Base-by-base conservation (phyloP, 2,329 filamentous ascomycete species). In the Colletotrichum sublineola region DNA sequence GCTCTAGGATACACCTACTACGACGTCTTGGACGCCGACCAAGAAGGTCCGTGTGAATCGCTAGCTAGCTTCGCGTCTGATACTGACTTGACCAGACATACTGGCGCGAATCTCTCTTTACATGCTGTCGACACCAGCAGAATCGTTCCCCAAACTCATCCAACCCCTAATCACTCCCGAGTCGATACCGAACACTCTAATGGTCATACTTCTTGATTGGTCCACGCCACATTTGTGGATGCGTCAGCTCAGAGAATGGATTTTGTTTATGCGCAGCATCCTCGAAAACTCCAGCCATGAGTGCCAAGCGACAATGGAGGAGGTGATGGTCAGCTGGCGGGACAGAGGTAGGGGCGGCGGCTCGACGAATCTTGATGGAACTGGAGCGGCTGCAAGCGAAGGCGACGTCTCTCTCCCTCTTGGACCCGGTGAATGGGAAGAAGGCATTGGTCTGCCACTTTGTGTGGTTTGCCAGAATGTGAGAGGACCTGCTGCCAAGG, bases 401-500 rank as follows among this genome's bases (percentile, higher is more conserved):
- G 89, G 88, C 5, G 91, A 93, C 71, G 89, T 93, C 36, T 89
- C 91, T 57, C 86, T 97, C 74, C 95, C 95, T 1, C 82, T 96
- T 1, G 95, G 95, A 0, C 94, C 93, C 1, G 95, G 96, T 67
- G 95, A 98, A 82, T 98, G 95, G 94, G 94, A 97, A 75, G 95
- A 97, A 78, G 94, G 92, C 6, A 84, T 98, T 11, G 95, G 95
- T 0, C 83, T 99, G 67, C 94, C 95, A 0, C 85, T 99, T 48
- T 97, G 94, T 78, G 93, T 99, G 11, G 95, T 98, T n/a, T 97
- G 96, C 80, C 95, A 98, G 81, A 96, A 97, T 80, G 95, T 95
- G 81, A 82, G 90, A 82, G 38, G 5, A 52, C 9, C 11, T 36
- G 29, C 9, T 5, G 5, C 18, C 7, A 14, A 18, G n/a, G 14